Percentiles rank a stretch among this genome's conserved stretches.
Evolutionary conservation across 1,284 basidiomycete genomes (phyloP).

Genomic region (Coniferiporia weirii): DNA sequence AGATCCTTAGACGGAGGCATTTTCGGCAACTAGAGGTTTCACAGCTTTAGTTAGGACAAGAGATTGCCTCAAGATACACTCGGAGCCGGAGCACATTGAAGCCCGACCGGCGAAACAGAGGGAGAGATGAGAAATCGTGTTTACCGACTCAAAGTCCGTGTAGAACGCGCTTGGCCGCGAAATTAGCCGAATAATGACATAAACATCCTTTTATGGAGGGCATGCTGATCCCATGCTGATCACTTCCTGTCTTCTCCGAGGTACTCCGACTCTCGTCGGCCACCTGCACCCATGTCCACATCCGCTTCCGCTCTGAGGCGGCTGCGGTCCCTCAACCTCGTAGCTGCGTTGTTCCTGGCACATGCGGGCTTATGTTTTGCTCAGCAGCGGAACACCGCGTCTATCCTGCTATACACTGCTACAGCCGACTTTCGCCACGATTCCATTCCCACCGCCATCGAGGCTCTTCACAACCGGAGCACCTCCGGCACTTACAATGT

Average conservation of each 20-base stretch:
- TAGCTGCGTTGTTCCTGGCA: neutral
- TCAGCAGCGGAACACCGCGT: conserved; percentile 22
- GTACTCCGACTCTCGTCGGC: neutral
- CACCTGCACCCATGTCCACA: neutral
- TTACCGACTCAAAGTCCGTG: no score
- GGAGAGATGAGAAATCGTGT: no score
- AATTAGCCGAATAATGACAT: no score
- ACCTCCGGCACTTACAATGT: conserved; percentile 40
- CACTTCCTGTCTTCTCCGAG: neutral
- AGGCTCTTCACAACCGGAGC: conserved; percentile 43
- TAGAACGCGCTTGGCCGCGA: no score
- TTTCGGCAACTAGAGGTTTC: no score
- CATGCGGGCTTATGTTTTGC: neutral
- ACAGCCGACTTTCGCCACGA: conserved; percentile 61
- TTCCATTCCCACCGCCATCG: conserved; percentile 67
- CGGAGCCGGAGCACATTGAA: no score
- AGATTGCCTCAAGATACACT: no score
- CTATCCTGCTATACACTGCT: conserved; percentile 49
- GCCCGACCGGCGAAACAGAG: no score
- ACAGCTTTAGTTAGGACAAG: no score
- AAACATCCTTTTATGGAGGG: no score
- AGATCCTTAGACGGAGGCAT: no score
- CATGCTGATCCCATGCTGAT: neutral
- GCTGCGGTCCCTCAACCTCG: neutral
- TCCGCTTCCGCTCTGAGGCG: neutral